These are phyloP conservation scores for Mycena amicta DNA, from an alignment of 768 basidiomycete species.

Conservation along the genomic window DNA sequence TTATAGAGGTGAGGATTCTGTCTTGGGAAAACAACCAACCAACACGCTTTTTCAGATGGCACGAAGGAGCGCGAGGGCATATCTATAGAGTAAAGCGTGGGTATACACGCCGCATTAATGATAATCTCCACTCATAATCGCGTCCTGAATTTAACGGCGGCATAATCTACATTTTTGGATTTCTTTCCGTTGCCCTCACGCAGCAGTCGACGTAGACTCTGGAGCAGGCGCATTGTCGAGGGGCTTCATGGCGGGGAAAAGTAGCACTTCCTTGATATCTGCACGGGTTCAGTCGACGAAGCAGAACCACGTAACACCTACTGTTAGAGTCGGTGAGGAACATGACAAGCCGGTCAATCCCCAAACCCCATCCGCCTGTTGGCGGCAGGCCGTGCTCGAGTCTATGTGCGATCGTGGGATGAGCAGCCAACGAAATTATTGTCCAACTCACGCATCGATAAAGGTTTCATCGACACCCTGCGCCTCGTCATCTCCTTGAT, in stretches of 20 bases:
- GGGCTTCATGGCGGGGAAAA: conserved; percentile 98
- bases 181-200: too few relatives aligned
- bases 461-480: conserved; percentile 97
- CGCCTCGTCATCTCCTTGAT: conserved; percentile 95
- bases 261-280: conserved; percentile 96
- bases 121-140: conserved; percentile 2
- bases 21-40: conserved; percentile 2
- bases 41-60: conserved; percentile 26
- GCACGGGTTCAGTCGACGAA: too few relatives aligned
- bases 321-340: conserved; percentile 97
- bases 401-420: conserved; percentile 40
- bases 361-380: conserved; percentile 96
- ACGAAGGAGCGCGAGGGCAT: conserved; percentile 33
- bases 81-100: conserved; percentile 28
- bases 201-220: too few relatives aligned
- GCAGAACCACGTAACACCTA: too few relatives aligned
- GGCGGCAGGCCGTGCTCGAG: conserved; percentile 97
- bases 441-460: conserved; percentile 88
- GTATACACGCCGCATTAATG: conserved; percentile 3
- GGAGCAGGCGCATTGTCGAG: conserved; percentile 48
- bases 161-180: not conserved
- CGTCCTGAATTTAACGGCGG: too few relatives aligned
- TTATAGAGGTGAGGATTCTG: conserved; percentile 76
- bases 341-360: conserved; percentile 97
- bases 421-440: conserved; percentile 88